Base-by-base conservation (phyloP, 208 protist species). In the Strigomonas galati region DNA sequence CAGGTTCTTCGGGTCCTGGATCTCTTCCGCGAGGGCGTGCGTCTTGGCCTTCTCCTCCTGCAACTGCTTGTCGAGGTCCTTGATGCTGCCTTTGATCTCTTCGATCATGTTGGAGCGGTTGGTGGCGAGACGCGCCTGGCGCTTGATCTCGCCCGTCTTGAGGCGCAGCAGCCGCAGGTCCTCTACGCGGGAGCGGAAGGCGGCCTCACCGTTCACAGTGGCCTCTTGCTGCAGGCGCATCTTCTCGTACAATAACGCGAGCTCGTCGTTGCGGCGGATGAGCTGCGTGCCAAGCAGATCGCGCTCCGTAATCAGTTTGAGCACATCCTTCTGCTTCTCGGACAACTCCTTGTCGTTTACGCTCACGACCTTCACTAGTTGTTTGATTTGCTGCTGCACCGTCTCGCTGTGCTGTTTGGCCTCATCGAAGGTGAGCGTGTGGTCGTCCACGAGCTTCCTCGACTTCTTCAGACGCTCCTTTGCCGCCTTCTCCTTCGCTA, bases 241-340 rank as follows among this genome's bases (percentile, higher is more conserved):
- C 81, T 99, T 98, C 69, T 99, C 97, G 77, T 99, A 99, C 12
- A 99, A 80, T 21, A 98, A 67, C 17, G 95, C 92, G 0, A 99
- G 85, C 76, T 99, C 98, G 72, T 99, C 97, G 78, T 99, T 99
- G 54, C 98, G 87, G 10, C 96, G 90, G 44, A 99, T 98, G 9
- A 99, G 87, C 79, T 99, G 97, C 10, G 93, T 88, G 28, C 93
- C 96, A 2, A 99, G 74, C 9, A 98, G 86, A 65, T 99, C 97
- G 32, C 98, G 82, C 73, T 99, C 97, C 60, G 85, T 95, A 65
- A 97, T 97, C 44, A 99, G 88, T 32, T 82, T 84, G 21, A 98
- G 76, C 61, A 98, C 97, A 14, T 98, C 85, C 61, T 98, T 96
- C 71, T 95, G 87, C 77, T 98, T 96, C 52, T 69, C 66, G 10